Evolutionary conservation across 169 alveolate species (phyloP).

Genomic region (Plasmodium knowlesi): DNA sequence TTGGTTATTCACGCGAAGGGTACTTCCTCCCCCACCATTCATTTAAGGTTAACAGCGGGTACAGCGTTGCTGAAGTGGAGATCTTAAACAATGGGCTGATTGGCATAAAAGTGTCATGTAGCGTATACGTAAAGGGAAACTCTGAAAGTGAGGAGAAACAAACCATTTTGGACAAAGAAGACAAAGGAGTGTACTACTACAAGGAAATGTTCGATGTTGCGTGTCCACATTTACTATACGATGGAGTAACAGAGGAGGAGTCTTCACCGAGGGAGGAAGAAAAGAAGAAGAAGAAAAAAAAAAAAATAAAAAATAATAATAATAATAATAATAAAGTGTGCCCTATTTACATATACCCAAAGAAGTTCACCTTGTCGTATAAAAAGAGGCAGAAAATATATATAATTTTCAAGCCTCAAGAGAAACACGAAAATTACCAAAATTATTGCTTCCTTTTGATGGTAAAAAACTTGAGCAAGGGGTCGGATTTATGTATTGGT

Average conservation of each 20-base stretch:
- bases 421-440: slow-evolving; percentile 51
- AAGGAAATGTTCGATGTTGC: slow-evolving; percentile 31
- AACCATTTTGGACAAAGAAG: neutral
- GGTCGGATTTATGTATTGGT: slow-evolving; percentile 29
- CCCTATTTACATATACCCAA: slow-evolving; percentile 63
- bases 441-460: slow-evolving; percentile 46
- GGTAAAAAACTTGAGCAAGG: slow-evolving; percentile 27
- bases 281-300: neutral
- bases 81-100: slow-evolving; percentile 55
- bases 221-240: slow-evolving; percentile 16
- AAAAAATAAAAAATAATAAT: slow-evolving; percentile 2
- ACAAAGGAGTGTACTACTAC: slow-evolving; percentile 43
- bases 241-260: neutral
- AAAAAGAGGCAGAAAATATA: slow-evolving; percentile 32
- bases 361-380: slow-evolving; percentile 20
- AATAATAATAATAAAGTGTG: slow-evolving; percentile 19
- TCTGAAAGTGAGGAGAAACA: neutral
- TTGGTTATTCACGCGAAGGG: neutral
- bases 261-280: neutral
- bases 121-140: slow-evolving; percentile 27
- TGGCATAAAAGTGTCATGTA: slow-evolving; percentile 32
- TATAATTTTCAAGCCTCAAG: slow-evolving; percentile 46
- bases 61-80: slow-evolving; percentile 38
- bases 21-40: neutral
- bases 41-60: slow-evolving; percentile 55